Percentiles rank a stretch among this genome's conserved stretches.
Evolutionary conservation across 306 rosid species (phyloP).

Genomic region (Glycine tomentella): DNA sequence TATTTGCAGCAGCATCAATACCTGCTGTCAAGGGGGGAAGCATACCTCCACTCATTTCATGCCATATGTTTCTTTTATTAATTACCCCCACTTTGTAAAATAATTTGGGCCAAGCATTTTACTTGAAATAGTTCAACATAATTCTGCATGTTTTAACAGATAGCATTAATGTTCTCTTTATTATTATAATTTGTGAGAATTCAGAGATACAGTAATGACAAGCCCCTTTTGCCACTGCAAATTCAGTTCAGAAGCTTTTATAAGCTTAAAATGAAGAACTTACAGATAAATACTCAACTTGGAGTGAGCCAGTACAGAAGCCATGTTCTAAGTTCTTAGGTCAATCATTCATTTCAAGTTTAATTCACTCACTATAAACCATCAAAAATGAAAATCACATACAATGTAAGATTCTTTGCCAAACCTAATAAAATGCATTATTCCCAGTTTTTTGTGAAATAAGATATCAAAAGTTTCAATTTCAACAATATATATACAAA

Average conservation of each 20-base stretch:
- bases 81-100: neutral
- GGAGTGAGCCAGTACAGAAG: neutral
- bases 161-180: neutral
- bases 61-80: neutral
- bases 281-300: neutral
- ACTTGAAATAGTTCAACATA: constrained; percentile 4
- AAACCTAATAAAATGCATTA: constrained; percentile 23
- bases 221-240: neutral
- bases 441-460: neutral
- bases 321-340: constrained; percentile 24
- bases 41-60: neutral
- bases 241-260: constrained; percentile 26
- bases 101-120: constrained; percentile 16
- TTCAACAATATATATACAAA: too few relatives aligned
- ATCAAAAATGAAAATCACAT: neutral
- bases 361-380: neutral
- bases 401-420: constrained; percentile 2
- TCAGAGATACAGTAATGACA: neutral
- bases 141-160: neutral
- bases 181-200: neutral
- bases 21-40: neutral
- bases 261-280: constrained; percentile 11
- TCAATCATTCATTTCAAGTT: constrained; percentile 5
- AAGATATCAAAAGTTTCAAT: constrained; percentile 16
- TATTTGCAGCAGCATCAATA: constrained; percentile 9